phyloP scores from a whole-genome alignment of 1,284 basidiomycete species.

The Ustilago bromivora region DNA sequence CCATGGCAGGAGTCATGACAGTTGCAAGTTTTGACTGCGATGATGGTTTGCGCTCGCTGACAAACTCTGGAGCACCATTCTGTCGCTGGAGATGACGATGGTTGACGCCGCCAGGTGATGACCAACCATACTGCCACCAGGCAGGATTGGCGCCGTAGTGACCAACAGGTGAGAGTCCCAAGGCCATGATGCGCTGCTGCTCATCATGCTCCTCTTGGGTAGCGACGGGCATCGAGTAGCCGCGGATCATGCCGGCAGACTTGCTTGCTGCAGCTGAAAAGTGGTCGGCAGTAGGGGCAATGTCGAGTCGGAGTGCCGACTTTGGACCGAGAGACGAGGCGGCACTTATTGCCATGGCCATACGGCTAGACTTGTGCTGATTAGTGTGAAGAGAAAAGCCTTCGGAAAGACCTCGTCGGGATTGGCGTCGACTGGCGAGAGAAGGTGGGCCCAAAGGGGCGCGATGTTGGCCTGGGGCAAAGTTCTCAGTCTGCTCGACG shows the following conservation, averaged over 20 bases:
- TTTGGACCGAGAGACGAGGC: conserved; percentile 15
- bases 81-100: conserved; percentile 31
- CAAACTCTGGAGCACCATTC: conserved; percentile 11
- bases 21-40: conserved; percentile 36
- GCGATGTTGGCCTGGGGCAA: conserved; percentile 7
- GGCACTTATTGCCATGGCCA: conserved; percentile 2
- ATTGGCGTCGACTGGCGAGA: conserved; percentile 35
- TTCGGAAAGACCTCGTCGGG: conserved; percentile 38
- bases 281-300: conserved; percentile 27
- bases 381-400: conserved; percentile 18
- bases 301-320: conserved; percentile 35
- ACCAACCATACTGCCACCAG: conserved; percentile 54
- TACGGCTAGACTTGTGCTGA: conserved; percentile 10
- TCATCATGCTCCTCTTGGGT: conserved; percentile 60
- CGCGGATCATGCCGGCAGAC: conserved; percentile 52
- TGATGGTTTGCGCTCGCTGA: conserved; percentile 19
- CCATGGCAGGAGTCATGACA: conserved; percentile 17
- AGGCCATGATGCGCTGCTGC: conserved; percentile 54
- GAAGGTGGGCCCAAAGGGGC: conserved; percentile 4
- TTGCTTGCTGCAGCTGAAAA: conserved; percentile 15
- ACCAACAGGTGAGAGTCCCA: conserved; percentile 37
- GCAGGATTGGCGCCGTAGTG: conserved; percentile 28
- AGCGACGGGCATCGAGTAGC: conserved; percentile 63
- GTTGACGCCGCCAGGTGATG: conserved; percentile 45
- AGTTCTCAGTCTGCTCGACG: conserved; percentile 26